Evolutionary conservation across 1,284 basidiomycete genomes (phyloP), one percentile per base, ranked within the genome.

Genomic region (Calocybe gambosa): DNA sequence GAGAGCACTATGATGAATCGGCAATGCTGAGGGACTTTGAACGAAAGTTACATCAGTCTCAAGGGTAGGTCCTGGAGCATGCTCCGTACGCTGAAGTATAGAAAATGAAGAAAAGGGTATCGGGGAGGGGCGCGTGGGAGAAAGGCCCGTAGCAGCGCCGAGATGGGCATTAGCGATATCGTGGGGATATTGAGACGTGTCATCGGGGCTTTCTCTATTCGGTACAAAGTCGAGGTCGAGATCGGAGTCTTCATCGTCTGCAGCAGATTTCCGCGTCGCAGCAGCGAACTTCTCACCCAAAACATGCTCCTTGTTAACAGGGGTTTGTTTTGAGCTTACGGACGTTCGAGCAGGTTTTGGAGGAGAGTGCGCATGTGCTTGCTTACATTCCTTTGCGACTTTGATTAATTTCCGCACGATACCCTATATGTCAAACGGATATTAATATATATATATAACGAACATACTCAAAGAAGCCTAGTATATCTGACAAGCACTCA

Each of bases 401-500:
- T 90, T 90, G 62, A 84, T 81, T 49, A 93, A 65, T 57, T 86
- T 85, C 53, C 81, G 78, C 20, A 91, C 84, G 54, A 89, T 85
- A 55, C 76, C 80, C 85, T 88, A 39, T 51, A 43, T 19, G 25
- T 5, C 36, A 13, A 9, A 19, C 19, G 4, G 5, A 36, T 36
- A 16, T 36, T 36, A 23, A 23, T 23, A 23, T 36, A 16, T 3
- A 23, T 23, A 23, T 36, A 16, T 3, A 36, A 36, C 8, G 39
- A 36, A 38, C 39, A 55, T n/a, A 9, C 28, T 34, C 5, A 34
- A 15, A 43, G 50, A 53, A 34, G 19, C 18, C 18, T 12, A 29
- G 13, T 29, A 29, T 9, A 7, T n/a, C 1, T 28, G 25, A 38
- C 41, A 45, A 38, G 41, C 34, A 42, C 85, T 66, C 59, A 89